These are phyloP conservation scores for Boletus pseudopeckii DNA, from an alignment of 768 basidiomycete species.

Conservation along the genomic window DNA sequence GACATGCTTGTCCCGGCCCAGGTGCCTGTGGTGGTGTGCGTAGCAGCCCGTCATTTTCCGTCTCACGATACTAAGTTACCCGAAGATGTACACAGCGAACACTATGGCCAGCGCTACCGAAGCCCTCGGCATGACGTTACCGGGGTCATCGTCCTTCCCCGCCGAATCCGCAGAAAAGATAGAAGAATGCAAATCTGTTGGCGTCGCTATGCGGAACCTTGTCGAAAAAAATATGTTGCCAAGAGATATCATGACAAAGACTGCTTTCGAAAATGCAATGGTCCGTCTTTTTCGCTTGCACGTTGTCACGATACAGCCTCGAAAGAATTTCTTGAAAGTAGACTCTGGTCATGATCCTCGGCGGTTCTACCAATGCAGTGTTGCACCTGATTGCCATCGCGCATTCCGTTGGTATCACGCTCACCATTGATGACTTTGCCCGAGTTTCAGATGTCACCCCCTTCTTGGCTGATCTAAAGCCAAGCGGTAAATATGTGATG, in stretches of 20 bases:
- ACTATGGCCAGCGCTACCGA: slow-evolving; percentile 98
- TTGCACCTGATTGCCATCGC: slow-evolving; percentile 96
- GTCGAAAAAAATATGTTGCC: slow-evolving; percentile 91
- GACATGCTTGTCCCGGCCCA: slow-evolving; percentile 94
- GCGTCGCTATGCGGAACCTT: slow-evolving; percentile 80
- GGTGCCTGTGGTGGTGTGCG: slow-evolving; percentile 97
- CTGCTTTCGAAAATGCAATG: slow-evolving; percentile 98
- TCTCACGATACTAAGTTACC: slow-evolving; percentile 4
- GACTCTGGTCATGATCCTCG: slow-evolving; percentile 95
- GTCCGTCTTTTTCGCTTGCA: slow-evolving; percentile 39
- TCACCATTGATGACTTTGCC: slow-evolving; percentile 92
- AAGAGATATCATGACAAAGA: slow-evolving; percentile 92
- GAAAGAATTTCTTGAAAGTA: slow-evolving; percentile 29
- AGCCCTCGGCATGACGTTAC: slow-evolving; percentile 92
- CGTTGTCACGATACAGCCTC: slow-evolving; percentile 7
- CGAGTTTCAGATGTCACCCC: slow-evolving; percentile 87
- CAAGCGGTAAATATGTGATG: slow-evolving; percentile 98
- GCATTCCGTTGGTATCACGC: slow-evolving; percentile 87
- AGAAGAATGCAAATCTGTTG: slow-evolving; percentile 77
- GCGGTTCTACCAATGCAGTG: slow-evolving; percentile 97
- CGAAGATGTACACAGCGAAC: slow-evolving; percentile 95
- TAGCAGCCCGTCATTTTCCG: slow-evolving; percentile 14
- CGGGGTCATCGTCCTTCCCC: slow-evolving; percentile 96
- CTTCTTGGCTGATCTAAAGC: slow-evolving; percentile 95
- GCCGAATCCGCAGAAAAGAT: slow-evolving; percentile 89